Evolutionary conservation across 768 basidiomycete species (phyloP).

Genomic region (Kwoniella pini): DNA sequence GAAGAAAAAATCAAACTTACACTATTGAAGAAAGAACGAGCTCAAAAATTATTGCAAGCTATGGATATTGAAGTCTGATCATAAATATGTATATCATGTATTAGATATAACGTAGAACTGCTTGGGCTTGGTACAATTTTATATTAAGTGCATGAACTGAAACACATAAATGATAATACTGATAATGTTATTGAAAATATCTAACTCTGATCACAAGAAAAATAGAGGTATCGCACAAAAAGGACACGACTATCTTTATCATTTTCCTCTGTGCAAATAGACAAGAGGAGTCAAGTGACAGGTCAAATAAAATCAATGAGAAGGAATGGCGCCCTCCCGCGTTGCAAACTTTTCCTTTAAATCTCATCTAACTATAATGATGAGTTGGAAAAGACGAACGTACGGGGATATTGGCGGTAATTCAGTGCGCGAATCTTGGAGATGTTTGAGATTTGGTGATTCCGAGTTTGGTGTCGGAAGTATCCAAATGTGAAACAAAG

Average conservation of each 20-base stretch:
- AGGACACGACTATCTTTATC: no score
- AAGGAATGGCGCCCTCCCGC: slow-evolving; percentile 27
- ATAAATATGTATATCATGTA: no score
- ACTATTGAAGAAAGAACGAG: slow-evolving; percentile 23
- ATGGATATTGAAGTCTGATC: slow-evolving; percentile 7
- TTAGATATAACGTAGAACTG: no score
- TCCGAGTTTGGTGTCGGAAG: background rate
- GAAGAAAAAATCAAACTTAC: background rate
- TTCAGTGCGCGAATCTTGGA: slow-evolving; percentile 19
- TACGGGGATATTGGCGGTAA: slow-evolving; percentile 22
- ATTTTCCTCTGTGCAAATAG: no score
- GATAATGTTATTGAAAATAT: no score
- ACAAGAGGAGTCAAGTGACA: no score
- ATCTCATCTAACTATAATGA: background rate
- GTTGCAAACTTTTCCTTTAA: slow-evolving; percentile 11
- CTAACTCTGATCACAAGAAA: no score
- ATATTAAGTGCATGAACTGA: slow-evolving; percentile 2
- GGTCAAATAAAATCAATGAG: background rate
- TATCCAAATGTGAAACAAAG: background rate
- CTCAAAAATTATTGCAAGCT: slow-evolving; percentile 21
- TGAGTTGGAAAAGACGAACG: slow-evolving; percentile 17
- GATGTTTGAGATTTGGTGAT: no score
- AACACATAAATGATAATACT: background rate
- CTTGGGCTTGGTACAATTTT: slow-evolving; percentile 1
- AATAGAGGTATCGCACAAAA: no score